These are phyloP conservation scores for Phialocephala sp. DNA, from an alignment of 2,329 filamentous ascomycete genomes.

Conservation along the genomic window DNA sequence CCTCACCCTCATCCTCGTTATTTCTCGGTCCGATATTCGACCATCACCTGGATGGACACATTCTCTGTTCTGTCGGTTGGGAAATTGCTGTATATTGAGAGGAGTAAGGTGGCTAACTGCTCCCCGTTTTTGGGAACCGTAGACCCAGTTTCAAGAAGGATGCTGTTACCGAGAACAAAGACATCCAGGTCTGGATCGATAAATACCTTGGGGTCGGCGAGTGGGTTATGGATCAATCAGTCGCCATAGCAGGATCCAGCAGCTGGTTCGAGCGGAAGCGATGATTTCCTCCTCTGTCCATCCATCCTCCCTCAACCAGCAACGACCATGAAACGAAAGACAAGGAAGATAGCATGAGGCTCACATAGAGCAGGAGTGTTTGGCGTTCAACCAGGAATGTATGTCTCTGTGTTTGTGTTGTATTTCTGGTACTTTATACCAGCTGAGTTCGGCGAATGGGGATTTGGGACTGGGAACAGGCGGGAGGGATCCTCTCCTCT, in stretches of 20 bases:
- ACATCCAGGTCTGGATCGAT: constrained; percentile 86
- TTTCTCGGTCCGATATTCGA: not conserved
- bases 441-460: constrained; percentile 3
- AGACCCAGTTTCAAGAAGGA: constrained; percentile 87
- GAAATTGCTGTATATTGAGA: not conserved
- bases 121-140: constrained; percentile 48
- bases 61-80: not conserved
- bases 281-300: constrained; percentile 45
- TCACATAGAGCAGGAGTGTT: not conserved
- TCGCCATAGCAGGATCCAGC: constrained; percentile 86
- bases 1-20: constrained; percentile 6
- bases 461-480: too few relatives aligned
- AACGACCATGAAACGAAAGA: not conserved
- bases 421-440: not conserved
- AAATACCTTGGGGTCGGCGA: constrained; percentile 94
- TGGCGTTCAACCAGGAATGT: constrained; percentile 1
- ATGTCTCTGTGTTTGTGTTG: not conserved
- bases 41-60: not conserved
- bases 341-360: not conserved
- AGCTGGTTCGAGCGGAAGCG: constrained; percentile 90
- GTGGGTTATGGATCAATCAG: constrained; percentile 97
- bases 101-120: constrained; percentile 50
- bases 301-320: not conserved
- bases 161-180: constrained; percentile 80
- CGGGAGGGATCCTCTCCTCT: not conserved